Evolutionary conservation across 2,329 filamentous ascomycete species (phyloP), one percentile per base, ranked within the genome.

Genomic region (Ascosphaera aggregata): DNA sequence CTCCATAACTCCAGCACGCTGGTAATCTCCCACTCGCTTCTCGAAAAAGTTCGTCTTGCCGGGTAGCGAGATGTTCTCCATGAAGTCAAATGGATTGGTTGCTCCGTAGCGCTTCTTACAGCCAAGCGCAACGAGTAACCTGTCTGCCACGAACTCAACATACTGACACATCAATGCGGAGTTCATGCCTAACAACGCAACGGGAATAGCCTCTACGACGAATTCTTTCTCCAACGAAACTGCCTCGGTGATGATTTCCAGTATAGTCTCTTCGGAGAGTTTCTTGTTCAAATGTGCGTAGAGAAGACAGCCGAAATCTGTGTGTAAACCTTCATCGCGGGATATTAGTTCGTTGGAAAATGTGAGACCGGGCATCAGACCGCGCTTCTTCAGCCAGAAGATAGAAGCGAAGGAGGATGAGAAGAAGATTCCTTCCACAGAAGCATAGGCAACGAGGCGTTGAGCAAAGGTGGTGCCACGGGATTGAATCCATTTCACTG

Each of bases 41-140:
- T 98, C 89, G 59, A 98, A 98, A 73, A 98, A 98, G 75, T 98
- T 98, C 59, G 89, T 98, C 80, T 98, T 98, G 62, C 89, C 89
- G 39, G 84, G 81, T 9, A 98, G 72, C 17, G 89, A 95, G 62
- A 98, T 98, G 65, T 93, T 94, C 71, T 98, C 89, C 89, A 98
- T 98, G 63, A 98, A 98, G 69, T 98, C 89, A 59, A 98, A 98
- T 57, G 89, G 89, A 66, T 98, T 98, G 58, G 76, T 72, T 18
- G 78, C 67, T 56, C 89, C 80, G 73, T 92, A 98, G 52, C 80
- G 69, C 70, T 94, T 95, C 51, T 80, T 71, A 62, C 94, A 94
- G 53, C 89, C 89, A 36, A 98, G 79, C 22, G 89, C 76, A 42
- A 95, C 67, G 27, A 98, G 73, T 27, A 98, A 77, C 51, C 89